Evolutionary conservation across 2,329 filamentous ascomycete genomes (phyloP).

Genomic region (Mariannaea elegans): DNA sequence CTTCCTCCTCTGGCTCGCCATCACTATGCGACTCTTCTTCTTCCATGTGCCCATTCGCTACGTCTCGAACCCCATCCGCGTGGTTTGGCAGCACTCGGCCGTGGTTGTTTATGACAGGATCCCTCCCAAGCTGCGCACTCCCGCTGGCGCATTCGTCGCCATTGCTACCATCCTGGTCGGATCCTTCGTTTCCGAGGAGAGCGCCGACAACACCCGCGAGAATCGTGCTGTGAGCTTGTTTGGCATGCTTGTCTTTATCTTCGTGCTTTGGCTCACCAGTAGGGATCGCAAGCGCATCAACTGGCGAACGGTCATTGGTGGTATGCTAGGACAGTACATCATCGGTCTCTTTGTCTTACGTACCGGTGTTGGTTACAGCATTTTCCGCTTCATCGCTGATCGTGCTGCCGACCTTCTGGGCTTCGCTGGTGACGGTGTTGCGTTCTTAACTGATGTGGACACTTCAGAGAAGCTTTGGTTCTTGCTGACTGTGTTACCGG

Average conservation of each 20-base stretch:
- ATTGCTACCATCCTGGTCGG: conserved; percentile 80
- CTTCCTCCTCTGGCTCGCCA: conserved; percentile 80
- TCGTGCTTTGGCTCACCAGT: conserved; percentile 74
- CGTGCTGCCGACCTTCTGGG: conserved; percentile 78
- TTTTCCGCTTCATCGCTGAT: conserved; percentile 87
- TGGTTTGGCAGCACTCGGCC: conserved; percentile 72
- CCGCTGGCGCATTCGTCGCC: conserved; percentile 69
- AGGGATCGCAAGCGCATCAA: conserved; percentile 69
- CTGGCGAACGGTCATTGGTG: conserved; percentile 86
- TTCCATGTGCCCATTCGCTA: conserved; percentile 75
- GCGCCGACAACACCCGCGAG: conserved; percentile 77
- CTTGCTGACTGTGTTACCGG: conserved; percentile 81
- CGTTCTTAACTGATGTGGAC: conserved; percentile 65
- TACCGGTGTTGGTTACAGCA: conserved; percentile 83
- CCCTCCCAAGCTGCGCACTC: conserved; percentile 71
- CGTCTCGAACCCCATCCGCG: conserved; percentile 72
- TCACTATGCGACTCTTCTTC: conserved; percentile 78
- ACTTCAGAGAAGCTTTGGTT: conserved; percentile 70
- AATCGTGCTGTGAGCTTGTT: conserved; percentile 85
- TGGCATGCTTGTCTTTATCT: conserved; percentile 77
- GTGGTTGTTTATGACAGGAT: conserved; percentile 67
- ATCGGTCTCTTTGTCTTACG: conserved; percentile 89
- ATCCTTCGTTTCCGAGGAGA: conserved; percentile 76
- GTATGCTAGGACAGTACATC: conserved; percentile 89
- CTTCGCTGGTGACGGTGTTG: conserved; percentile 77